phyloP scores from a whole-genome alignment of 1,139 yeast genomes.

The Blastobotrys persicus region DNA sequence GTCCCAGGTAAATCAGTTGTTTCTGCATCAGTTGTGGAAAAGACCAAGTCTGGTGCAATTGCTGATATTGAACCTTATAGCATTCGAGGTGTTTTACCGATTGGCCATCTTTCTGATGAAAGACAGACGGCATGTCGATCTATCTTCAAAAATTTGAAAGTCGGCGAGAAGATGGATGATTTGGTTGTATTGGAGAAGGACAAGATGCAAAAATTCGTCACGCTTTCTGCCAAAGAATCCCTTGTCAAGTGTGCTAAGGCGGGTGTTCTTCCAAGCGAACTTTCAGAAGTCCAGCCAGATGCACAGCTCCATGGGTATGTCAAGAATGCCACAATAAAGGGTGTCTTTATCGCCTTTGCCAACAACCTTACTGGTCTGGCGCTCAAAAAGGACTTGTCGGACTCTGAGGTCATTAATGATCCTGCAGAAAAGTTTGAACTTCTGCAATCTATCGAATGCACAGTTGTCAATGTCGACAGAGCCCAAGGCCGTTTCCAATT shows the following conservation, averaged over 20 bases:
- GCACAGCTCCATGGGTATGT: slow-evolving; percentile 59
- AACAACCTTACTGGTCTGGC: slow-evolving; percentile 81
- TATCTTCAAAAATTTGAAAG: slow-evolving; percentile 77
- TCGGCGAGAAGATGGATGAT: slow-evolving; percentile 62
- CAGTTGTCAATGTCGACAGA: slow-evolving; percentile 36
- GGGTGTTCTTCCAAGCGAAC: slow-evolving; percentile 54
- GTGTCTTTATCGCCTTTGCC: slow-evolving; percentile 81
- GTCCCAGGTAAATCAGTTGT: slow-evolving; percentile 63
- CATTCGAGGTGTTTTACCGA: slow-evolving; percentile 67
- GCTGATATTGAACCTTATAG: slow-evolving; percentile 59
- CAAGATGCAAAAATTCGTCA: slow-evolving; percentile 55
- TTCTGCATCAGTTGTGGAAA: slow-evolving; percentile 66
- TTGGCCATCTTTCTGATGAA: slow-evolving; percentile 73
- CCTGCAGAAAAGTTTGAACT: slow-evolving; percentile 53
- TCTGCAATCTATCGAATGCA: slow-evolving; percentile 66
- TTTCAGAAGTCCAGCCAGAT: slow-evolving; percentile 57
- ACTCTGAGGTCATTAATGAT: slow-evolving; percentile 48
- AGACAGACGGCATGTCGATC: slow-evolving; percentile 83
- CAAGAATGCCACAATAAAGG: slow-evolving; percentile 67
- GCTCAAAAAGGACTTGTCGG: slow-evolving; percentile 69
- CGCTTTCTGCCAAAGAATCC: slow-evolving; percentile 62
- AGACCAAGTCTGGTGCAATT: slow-evolving; percentile 60
- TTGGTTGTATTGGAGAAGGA: slow-evolving; percentile 71
- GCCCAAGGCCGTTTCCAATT: slow-evolving; percentile 69
- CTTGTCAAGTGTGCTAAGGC: slow-evolving; percentile 62